These are phyloP conservation scores for Trichophyton verrucosum DNA, from an alignment of 2,329 filamentous ascomycete genomes.

Conservation along the genomic window DNA sequence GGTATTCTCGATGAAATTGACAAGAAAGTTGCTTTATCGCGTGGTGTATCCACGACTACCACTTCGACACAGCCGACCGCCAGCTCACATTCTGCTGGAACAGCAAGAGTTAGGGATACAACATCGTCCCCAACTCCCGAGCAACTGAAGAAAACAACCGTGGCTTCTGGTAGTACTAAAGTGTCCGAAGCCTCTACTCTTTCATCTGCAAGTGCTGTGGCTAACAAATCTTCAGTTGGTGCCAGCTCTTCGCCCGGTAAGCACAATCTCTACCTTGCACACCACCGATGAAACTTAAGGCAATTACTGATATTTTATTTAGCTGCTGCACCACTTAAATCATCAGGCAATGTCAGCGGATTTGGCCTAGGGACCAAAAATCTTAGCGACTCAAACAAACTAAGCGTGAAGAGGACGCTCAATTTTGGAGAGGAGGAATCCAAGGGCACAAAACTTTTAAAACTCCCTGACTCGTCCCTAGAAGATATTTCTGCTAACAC, in stretches of 20 bases:
- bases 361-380: conserved; percentile 69
- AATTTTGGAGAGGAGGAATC: conserved; percentile 83
- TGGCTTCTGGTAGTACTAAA: conserved; percentile 38
- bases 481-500: conserved; percentile 49
- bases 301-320: not conserved
- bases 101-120: conserved; percentile 69
- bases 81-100: conserved; percentile 79
- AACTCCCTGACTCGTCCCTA: conserved; percentile 65
- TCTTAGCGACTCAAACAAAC: conserved; percentile 52
- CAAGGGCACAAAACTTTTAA: conserved; percentile 76
- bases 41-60: not conserved
- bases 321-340: conserved; percentile 47
- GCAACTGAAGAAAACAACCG: conserved; percentile 43
- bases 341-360: conserved; percentile 61
- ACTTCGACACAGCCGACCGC: conserved; percentile 44
- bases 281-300: not conserved
- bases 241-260: conserved; percentile 32
- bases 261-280: conserved; percentile 6
- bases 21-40: conserved; percentile 44
- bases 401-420: conserved; percentile 58
- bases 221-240: conserved; percentile 33
- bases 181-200: conserved; percentile 28
- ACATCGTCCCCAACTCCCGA: conserved; percentile 46
- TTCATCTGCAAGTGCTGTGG: conserved; percentile 28
- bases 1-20: conserved; percentile 63